A percentile compares a stretch with the other conserved stretches of the same genome.
Conservation (phyloP, 2,329 filamentous ascomycete species). For the Ploettnerulaceae sp. region DNA sequence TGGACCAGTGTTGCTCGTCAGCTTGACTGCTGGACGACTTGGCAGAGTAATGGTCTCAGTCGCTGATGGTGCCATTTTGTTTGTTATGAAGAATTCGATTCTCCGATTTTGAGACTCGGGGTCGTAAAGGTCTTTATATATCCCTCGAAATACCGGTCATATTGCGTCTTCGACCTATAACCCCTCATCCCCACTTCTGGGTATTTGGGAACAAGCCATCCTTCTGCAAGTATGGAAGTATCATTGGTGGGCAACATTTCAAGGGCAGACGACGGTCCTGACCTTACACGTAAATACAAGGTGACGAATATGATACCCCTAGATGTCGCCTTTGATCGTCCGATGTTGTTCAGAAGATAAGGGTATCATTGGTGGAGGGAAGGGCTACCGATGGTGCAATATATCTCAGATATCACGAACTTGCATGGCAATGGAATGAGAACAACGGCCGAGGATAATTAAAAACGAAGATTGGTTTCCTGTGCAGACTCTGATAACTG, state of each 20-base stretch:
- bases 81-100: neutral
- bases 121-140: neutral
- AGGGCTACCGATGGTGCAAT: slow-evolving; percentile 18
- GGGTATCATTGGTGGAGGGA: slow-evolving; percentile 13
- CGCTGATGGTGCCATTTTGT: slow-evolving; percentile 31
- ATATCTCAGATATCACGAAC: slow-evolving; percentile 14
- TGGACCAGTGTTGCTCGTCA: slow-evolving; percentile 24
- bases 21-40: slow-evolving; percentile 17
- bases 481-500: too few species aligned
- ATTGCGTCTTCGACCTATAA: slow-evolving; percentile 7
- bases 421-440: neutral
- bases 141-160: neutral
- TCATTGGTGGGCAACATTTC: slow-evolving; percentile 7
- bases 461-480: neutral
- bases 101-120: neutral
- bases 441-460: slow-evolving; percentile 1
- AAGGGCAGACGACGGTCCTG: neutral
- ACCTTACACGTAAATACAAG: neutral
- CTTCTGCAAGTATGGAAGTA: neutral
- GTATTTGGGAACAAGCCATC: slow-evolving; percentile 9
- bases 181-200: slow-evolving; percentile 9
- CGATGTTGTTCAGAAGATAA: neutral
- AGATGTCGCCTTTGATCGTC: neutral
- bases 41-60: slow-evolving; percentile 26
- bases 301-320: neutral